Evolutionary conservation across 306 rosid genomes (phyloP), one percentile per base, ranked within the genome.

Genomic region (Fragaria nilgerrensis): DNA sequence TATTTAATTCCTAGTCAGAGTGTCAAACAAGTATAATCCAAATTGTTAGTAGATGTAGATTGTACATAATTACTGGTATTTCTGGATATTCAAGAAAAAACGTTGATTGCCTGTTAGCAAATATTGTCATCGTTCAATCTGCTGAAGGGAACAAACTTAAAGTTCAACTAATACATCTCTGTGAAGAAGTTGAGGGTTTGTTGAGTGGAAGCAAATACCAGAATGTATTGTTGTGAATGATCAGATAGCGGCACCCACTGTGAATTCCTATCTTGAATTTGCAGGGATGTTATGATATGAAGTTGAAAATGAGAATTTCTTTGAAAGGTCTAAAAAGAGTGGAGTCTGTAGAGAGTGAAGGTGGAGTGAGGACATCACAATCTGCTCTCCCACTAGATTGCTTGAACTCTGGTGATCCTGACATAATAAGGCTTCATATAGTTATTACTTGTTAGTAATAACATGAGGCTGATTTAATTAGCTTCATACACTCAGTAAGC

Each of bases 171-270:
- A 23, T 48, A 52, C 25, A 23, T 37, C 29, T 5, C 5, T 1
- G 80, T 1, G 80, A 25, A 58, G 45, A 27, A 8, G 56, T 29
- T 25, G 55, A 67, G 62, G 56, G 70, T 25, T 58, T 77, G 61
- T n/a, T 44, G 50, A 14, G 29, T 58, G 58, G 49, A 55, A 32
- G n/a, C 5, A 25, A 20, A 12, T 15, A 27, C 47, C 63, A 50
- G 1, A 50, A 50, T 29, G 17, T 70, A 19, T 49, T 45, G 64
- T 19, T 74, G 29, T 47, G 79, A 71, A 80, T 19, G 65, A 80
- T 49, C 50, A 80, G 44, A 17, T 34, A 8, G 23, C 1, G 25
- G 39, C 44, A 61, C 29, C 19, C 48, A 19, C 41, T 37, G 10
- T 41, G 9, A 41, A 41, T 41, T 78, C 43, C 15, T 37, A 16